Evolutionary conservation across 352 stramenopile genomes (phyloP).

Genomic region (Plasmopara viticola): DNA sequence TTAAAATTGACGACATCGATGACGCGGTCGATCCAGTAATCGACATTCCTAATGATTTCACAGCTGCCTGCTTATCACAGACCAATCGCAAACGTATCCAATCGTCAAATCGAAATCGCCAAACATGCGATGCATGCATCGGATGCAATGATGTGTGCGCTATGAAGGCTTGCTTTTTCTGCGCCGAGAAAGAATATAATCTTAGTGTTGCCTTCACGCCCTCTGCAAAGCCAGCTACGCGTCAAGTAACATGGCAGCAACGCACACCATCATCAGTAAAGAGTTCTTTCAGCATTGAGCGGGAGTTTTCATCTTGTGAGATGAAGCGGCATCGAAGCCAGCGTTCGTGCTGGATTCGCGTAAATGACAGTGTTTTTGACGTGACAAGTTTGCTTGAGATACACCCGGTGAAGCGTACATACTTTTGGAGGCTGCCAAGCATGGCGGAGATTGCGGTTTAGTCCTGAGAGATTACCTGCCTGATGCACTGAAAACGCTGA

Average conservation of each 20-base stretch:
- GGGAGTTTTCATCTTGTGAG: conserved; percentile 86
- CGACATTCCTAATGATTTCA: conserved; percentile 12
- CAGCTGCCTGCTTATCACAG: conserved; percentile 12
- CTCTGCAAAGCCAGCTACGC: conserved; percentile 16
- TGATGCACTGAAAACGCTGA: conserved; percentile 36
- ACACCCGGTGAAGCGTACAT: conserved; percentile 80
- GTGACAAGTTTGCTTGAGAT: conserved; percentile 83
- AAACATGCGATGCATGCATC: conserved; percentile 69
- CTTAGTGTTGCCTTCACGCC: conserved; percentile 41
- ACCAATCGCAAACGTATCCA: conserved; percentile 17
- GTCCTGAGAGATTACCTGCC: conserved; percentile 54
- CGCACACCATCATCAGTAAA: conserved; percentile 18
- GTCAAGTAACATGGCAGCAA: conserved; percentile 24
- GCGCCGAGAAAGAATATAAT: conserved; percentile 70
- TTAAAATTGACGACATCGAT: conserved; percentile 15
- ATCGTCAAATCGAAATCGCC: conserved; percentile 23
- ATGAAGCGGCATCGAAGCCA: conserved; percentile 71
- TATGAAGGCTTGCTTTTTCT: conserved; percentile 61
- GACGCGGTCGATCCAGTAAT: conserved; percentile 9
- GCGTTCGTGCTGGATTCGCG: conserved; percentile 88
- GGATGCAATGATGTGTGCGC: conserved; percentile 72
- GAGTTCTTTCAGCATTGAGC: conserved; percentile 33
- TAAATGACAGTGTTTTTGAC: conserved; percentile 86
- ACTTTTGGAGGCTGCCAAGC: conserved; percentile 45
- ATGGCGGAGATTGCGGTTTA: conserved; percentile 43